Conservation (phyloP, 2,329 filamentous ascomycete species). For the Cladosporium oxysporum region DNA sequence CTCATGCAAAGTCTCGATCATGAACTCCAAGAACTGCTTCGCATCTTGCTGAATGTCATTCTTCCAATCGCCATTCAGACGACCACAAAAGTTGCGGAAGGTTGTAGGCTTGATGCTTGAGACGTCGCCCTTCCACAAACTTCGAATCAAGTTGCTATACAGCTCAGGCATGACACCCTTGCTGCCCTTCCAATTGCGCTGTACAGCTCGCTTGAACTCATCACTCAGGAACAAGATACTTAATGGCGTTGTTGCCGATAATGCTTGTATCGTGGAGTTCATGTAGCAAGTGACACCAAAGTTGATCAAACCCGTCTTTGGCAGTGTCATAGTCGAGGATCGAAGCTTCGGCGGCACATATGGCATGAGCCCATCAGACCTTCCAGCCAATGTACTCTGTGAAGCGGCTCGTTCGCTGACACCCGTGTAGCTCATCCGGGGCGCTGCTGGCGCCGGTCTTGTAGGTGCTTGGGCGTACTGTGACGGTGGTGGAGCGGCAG, state of each 20-base stretch:
- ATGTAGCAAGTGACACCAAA: conserved; percentile 86
- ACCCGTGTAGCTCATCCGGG: conserved; percentile 74
- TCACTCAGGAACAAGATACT: conserved; percentile 66
- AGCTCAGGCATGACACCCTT: conserved; percentile 63
- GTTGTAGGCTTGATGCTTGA: conserved; percentile 48
- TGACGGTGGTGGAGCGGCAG: conserved; percentile 41
- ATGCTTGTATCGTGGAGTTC: conserved; percentile 83
- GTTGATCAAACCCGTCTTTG: conserved; percentile 76
- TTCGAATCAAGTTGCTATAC: conserved; percentile 62
- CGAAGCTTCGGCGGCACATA: conserved; percentile 50
- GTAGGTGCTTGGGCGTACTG: conserved; percentile 58
- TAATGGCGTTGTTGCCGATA: conserved; percentile 69
- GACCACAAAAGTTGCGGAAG: conserved; percentile 62
- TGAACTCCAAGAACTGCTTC: conserved; percentile 82
- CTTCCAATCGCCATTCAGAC: conserved; percentile 67
- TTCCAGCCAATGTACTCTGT: conserved; percentile 38
- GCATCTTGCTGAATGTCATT: conserved; percentile 83
- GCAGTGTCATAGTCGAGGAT: conserved; percentile 49
- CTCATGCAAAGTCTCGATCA: conserved; percentile 79
- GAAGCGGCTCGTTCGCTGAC: conserved; percentile 60
- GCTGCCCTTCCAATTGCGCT: conserved; percentile 65
- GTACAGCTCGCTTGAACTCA: conserved; percentile 62
- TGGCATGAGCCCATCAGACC: conserved; percentile 41
- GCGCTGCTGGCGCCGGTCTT: conserved; percentile 59
- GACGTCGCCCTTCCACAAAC: conserved; percentile 63